Base-by-base conservation (phyloP, 2,329 filamentous ascomycete genomes). In the Purpureocillium takamizusanense region DNA sequence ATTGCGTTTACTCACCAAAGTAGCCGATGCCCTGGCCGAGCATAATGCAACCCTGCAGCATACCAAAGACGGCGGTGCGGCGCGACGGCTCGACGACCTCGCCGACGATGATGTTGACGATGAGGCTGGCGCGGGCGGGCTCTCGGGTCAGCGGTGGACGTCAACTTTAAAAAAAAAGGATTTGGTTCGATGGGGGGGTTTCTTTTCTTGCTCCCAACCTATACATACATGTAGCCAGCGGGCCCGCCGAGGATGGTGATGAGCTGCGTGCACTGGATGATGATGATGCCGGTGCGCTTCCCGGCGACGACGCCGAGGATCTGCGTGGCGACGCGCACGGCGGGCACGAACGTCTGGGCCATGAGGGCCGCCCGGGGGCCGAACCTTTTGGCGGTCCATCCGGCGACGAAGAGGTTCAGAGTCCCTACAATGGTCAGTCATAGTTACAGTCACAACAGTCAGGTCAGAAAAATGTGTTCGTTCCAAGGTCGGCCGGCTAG, bases 231-330 rank as follows among this genome's bases (percentile, higher is more conserved):
- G 49, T 84, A 86, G 0, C 82, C 82, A 0, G 74, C 73, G 0
- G 81, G 81, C 0, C 82, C 82, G 0, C 82, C 82, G 3, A 86
- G 46, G 13, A 85, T 64, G 0, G 78, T 83, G 38, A 86, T 79
- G 13, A 80, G 59, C 59, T 86, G 82, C 0, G 75, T 81, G 18
- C 60, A 59, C 55, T 86, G 82, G 23, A 86, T 74, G 21, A 85
- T 78, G 12, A 76, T 59, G 48, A 86, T 83, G n/a, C 82, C 82
- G 0, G 62, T 46, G 2, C 61, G 61, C n/a, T 74, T 74, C 2
- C 81, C 81, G 0, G 74, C 63, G 21, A 74, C 58, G 10, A 86
- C 78, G 4, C 78, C 81, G 18, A 83, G 44, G 39, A 81, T 77
- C 52, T 86, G 82, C 0, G 78, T 65, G 1, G 69, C 61, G 2